Evolutionary conservation across 331 rosid species (phyloP).

Genomic region (Quercus lobata): DNA sequence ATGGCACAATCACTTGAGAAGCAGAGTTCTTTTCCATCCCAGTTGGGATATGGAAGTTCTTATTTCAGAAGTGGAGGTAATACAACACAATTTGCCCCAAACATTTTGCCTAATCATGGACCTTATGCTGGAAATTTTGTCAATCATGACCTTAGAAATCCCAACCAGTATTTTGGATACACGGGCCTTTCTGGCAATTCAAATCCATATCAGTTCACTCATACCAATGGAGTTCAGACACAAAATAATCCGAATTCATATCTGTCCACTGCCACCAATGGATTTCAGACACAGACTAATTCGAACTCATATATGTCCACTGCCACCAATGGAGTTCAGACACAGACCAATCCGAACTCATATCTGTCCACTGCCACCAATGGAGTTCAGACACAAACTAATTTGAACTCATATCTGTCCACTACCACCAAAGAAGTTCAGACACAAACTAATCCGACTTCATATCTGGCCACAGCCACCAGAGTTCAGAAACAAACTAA

Average conservation of each 20-base stretch:
- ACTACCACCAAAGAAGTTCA: too few species aligned
- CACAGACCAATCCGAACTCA: too few species aligned
- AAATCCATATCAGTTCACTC: not conserved
- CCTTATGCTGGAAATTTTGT: not conserved
- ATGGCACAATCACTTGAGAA: not conserved
- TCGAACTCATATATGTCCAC: too few species aligned
- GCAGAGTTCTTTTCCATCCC: not conserved
- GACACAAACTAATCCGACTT: too few species aligned
- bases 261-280: not conserved
- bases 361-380: too few species aligned
- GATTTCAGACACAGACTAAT: not conserved
- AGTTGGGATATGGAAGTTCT: not conserved
- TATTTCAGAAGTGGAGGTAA: not conserved
- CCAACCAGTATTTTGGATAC: not conserved
- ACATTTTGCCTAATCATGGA: not conserved
- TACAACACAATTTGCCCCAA: not conserved
- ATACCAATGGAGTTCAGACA: not conserved
- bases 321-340: too few species aligned
- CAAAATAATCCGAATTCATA: not conserved
- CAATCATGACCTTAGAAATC: conserved; percentile 2
- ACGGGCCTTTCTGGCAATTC: not conserved
- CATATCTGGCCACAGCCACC: too few species aligned
- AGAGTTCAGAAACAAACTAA: too few species aligned
- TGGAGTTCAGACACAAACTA: too few species aligned
- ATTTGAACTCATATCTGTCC: too few species aligned